Evolutionary conservation across 1,139 yeast genomes (phyloP).

Genomic region (Pichia sp.): DNA sequence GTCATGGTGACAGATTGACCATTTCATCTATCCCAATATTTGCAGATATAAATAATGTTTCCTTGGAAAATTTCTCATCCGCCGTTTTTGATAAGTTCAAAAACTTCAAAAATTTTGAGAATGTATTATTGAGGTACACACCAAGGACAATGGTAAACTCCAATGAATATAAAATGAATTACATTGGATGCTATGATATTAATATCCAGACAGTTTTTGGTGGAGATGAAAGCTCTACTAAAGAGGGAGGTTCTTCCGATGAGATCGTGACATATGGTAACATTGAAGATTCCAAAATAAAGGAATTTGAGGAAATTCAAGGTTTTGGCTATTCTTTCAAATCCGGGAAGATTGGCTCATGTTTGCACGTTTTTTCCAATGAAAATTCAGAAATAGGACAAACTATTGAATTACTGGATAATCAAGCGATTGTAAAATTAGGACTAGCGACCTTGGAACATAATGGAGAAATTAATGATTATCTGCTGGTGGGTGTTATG

Average conservation of each 20-base stretch:
- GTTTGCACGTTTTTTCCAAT: conserved; percentile 44
- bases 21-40: conserved; percentile 49
- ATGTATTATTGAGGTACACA: conserved; percentile 38
- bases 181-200: conserved; percentile 42
- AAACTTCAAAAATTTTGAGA: conserved; percentile 39
- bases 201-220: conserved; percentile 18
- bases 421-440: conserved; percentile 35
- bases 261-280: conserved; percentile 21
- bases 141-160: conserved; percentile 38
- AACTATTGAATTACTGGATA: conserved; percentile 32
- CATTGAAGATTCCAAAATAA: conserved; percentile 8
- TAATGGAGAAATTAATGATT: conserved; percentile 25
- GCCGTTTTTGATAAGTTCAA: conserved; percentile 25
- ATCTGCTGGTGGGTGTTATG: conserved; percentile 43
- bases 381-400: conserved; percentile 30
- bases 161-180: conserved; percentile 23
- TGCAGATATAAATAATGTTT: background rate
- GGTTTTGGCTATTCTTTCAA: conserved; percentile 33
- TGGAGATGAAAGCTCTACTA: background rate
- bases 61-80: background rate
- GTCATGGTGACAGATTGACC: conserved; percentile 41
- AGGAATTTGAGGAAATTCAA: conserved; percentile 22
- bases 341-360: conserved; percentile 37
- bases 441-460: conserved; percentile 30
- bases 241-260: conserved; percentile 15